phyloP scores from a whole-genome alignment of 78 protist genomes.

The Andalucia godoyi region DNA sequence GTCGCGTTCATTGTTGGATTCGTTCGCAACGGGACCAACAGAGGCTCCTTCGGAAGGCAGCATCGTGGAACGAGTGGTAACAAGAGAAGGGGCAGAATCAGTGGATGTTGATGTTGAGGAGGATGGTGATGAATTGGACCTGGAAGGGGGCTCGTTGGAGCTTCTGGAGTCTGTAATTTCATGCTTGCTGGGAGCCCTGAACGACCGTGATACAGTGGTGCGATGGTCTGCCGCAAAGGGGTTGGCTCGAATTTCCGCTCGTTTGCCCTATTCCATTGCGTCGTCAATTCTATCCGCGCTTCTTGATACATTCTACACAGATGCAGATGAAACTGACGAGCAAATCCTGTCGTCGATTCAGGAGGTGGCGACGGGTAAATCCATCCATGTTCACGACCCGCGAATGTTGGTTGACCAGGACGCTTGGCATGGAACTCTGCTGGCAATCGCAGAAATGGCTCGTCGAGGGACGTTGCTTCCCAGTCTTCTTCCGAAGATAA shows the following conservation, averaged over 20 bases:
- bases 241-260: constrained; percentile 64
- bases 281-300: constrained; percentile 64
- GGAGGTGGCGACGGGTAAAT: background rate
- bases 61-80: background rate
- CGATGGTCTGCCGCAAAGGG: constrained; percentile 90
- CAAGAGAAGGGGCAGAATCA: background rate
- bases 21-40: background rate
- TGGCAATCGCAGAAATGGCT: constrained; percentile 86
- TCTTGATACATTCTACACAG: constrained; percentile 7
- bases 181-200: background rate
- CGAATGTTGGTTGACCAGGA: no score
- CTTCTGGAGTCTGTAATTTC: background rate
- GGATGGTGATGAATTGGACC: background rate
- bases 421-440: constrained; percentile 88
- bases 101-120: background rate
- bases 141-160: background rate
- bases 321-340: constrained; percentile 2
- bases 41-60: background rate
- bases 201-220: constrained; percentile 27
- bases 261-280: constrained; percentile 62
- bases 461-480: constrained; percentile 83
- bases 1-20: constrained; percentile 9
- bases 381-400: background rate
- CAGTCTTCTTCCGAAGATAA: constrained; percentile 21
- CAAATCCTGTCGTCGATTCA: background rate